Base-by-base conservation (phyloP, 805 yeast genomes). In the Yarrowia bubula region DNA sequence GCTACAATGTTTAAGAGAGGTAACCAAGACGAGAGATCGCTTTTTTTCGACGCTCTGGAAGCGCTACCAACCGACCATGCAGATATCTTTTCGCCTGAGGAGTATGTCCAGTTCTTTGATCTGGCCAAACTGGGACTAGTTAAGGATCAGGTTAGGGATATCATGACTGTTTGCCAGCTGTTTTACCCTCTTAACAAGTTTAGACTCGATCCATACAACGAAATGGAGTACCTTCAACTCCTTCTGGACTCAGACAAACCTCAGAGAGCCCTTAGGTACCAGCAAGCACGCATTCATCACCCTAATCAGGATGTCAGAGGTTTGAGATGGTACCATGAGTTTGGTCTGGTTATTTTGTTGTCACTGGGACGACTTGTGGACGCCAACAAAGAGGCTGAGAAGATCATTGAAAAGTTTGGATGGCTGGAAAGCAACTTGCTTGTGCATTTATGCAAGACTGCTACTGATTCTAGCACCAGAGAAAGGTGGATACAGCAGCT, bases 161-260 rank as follows among this genome's bases (percentile, higher is more conserved):
- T 58, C 43, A 43, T 33, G 41, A 58, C 51, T 4, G 64, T 58
- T 6, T 43, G 64, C 9, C 43, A 58, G 15, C 15, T 43, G n/a
- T 43, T 58, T n/a, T 58, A 58, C 28, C 51, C 51, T 8, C 50
- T 58, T 13, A 22, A 33, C 17, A 18, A 28, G 8, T 58, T 58
- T 22, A 17, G 64, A 17, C 35, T 58, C 17, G 64, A 58, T 8
- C 64, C 64, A 1, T 58, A 58, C 64, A 58, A 58, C 35, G 64
- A 58, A 18, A 58, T 58, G 64, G 64, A 58, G 51, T 58, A 58
- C 15, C 43, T 58, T 33, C 64, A 58, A 28, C 22, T 58, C 18
- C 10, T 58, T 22, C 43, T 58, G 43, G 64, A 58, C 64, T 8
- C 35, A 18, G 44, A 41, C 13, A 37, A 55, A n/a, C 47, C 61